phyloP scores from a whole-genome alignment of 257 asterid species.

The Fraxinus quadrangulata region DNA sequence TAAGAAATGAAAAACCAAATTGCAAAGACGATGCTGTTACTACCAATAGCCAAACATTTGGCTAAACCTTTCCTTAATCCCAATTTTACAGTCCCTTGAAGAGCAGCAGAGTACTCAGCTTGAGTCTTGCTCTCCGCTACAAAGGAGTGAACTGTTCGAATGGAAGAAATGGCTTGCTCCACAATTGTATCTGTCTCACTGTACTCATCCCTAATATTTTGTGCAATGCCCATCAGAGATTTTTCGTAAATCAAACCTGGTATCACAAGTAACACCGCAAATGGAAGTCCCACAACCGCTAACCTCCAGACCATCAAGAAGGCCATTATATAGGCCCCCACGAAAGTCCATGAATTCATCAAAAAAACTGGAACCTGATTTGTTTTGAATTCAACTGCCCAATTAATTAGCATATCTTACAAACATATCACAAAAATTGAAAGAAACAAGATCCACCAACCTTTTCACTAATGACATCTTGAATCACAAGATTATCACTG shows the following conservation, averaged over 20 bases:
- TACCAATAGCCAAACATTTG: slow-evolving; percentile 88
- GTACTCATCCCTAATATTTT: slow-evolving; percentile 67
- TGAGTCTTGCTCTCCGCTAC: slow-evolving; percentile 70
- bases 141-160: slow-evolving; percentile 86
- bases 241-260: slow-evolving; percentile 92
- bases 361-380: slow-evolving; percentile 70
- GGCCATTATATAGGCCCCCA: slow-evolving; percentile 63
- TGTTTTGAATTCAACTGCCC: not conserved
- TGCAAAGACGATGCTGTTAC: slow-evolving; percentile 74
- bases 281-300: slow-evolving; percentile 77
- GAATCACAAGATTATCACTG: slow-evolving; percentile 78
- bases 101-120: slow-evolving; percentile 58
- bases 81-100: slow-evolving; percentile 65
- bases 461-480: slow-evolving; percentile 89
- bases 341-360: slow-evolving; percentile 69
- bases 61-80: slow-evolving; percentile 83
- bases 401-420: not conserved
- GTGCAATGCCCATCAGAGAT: slow-evolving; percentile 61
- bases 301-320: slow-evolving; percentile 74
- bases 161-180: slow-evolving; percentile 80
- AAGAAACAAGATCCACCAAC: slow-evolving; percentile 28
- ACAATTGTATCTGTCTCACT: slow-evolving; percentile 61
- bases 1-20: slow-evolving; percentile 85
- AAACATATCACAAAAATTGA: not conserved
- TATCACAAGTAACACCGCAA: slow-evolving; percentile 60